Conservation (phyloP, 306 rosid species). For the Rosa persica region DNA sequence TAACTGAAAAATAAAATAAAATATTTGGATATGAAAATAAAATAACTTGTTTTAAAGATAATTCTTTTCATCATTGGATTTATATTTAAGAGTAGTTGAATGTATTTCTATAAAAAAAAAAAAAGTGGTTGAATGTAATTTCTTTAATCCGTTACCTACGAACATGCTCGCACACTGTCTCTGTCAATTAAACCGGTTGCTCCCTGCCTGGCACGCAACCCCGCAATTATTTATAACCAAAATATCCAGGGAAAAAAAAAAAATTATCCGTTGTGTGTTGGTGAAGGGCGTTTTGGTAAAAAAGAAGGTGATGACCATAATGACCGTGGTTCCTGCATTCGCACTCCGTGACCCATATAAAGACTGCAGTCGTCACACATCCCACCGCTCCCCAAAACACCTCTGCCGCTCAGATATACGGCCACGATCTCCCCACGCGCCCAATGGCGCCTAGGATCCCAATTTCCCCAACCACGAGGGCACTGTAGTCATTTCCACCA, state of each 20-base stretch:
- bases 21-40: no score
- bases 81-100: no score
- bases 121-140: no score
- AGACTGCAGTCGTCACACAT: background rate
- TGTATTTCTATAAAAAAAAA: no score
- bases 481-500: constrained; percentile 18
- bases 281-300: constrained; percentile 4
- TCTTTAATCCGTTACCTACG: no score
- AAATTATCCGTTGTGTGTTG: background rate
- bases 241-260: background rate
- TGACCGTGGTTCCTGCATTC: background rate
- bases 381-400: background rate
- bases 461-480: background rate
- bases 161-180: background rate
- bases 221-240: background rate
- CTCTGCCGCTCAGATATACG: background rate
- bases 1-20: no score
- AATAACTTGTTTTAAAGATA: no score
- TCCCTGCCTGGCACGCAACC: background rate
- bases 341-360: constrained; percentile 7
- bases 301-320: background rate
- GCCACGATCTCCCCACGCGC: background rate
- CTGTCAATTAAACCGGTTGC: background rate
- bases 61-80: no score
- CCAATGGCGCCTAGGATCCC: constrained; percentile 12